Percentiles rank a stretch among this genome's conserved stretches.
Conservation (phyloP, 805 yeast genomes). For the Candida vaughaniae region DNA sequence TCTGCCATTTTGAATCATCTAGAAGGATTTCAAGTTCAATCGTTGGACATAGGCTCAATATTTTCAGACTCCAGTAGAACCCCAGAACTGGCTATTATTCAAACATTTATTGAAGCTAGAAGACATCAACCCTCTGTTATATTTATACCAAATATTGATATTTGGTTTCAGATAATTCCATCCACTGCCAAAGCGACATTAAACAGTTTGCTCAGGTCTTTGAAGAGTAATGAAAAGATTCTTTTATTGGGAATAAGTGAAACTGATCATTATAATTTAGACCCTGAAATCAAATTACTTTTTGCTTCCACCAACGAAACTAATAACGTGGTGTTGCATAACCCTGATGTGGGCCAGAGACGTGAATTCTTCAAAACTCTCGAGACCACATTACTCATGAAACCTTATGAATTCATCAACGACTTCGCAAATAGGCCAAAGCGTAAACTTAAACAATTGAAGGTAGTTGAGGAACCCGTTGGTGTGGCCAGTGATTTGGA, state of each 20-base stretch:
- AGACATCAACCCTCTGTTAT: conserved; percentile 87
- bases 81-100: conserved; percentile 81
- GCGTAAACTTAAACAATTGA: conserved; percentile 43
- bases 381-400: conserved; percentile 55
- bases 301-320: conserved; percentile 54
- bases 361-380: conserved; percentile 54
- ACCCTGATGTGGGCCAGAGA: conserved; percentile 51
- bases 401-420: conserved; percentile 68
- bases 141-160: conserved; percentile 77
- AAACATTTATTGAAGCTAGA: conserved; percentile 80
- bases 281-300: conserved; percentile 47
- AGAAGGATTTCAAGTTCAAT: conserved; percentile 89
- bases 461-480: conserved; percentile 22
- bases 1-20: conserved; percentile 77
- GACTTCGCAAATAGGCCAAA: conserved; percentile 59
- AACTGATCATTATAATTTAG: conserved; percentile 36
- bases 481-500: conserved; percentile 18
- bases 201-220: conserved; percentile 62
- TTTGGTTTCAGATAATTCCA: conserved; percentile 69
- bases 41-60: conserved; percentile 74
- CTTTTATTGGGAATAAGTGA: conserved; percentile 74
- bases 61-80: conserved; percentile 77
- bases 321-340: conserved; percentile 44
- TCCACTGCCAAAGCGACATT: conserved; percentile 71
- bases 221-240: conserved; percentile 71